Conservation (phyloP, 495 filamentous ascomycete species). For the Penicillium coprophilum region DNA sequence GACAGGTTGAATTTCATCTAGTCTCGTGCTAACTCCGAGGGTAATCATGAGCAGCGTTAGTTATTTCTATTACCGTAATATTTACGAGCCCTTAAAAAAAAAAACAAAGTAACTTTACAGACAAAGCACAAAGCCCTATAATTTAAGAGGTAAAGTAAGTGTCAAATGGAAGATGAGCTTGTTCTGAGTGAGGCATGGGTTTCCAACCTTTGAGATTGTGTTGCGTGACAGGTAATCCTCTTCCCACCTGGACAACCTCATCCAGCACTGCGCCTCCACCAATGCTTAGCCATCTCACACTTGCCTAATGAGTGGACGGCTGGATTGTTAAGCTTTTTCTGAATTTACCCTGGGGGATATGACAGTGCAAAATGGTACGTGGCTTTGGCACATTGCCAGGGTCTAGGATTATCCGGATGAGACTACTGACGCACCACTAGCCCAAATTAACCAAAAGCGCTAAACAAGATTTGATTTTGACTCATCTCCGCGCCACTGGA, state of each 20-base stretch:
- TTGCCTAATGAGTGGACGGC: constrained; percentile 1
- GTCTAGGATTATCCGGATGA: neutral
- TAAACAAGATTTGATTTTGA: constrained; percentile 62
- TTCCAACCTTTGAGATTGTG: neutral
- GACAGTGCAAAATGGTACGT: constrained; percentile 25
- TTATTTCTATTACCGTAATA: neutral
- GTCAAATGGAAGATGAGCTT: neutral
- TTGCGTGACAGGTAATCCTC: neutral
- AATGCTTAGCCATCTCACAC: constrained; percentile 15
- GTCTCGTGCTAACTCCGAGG: neutral
- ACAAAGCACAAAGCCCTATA: neutral
- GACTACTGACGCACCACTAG: constrained; percentile 44
- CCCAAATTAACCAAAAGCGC: constrained; percentile 61
- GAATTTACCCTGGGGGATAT: neutral
- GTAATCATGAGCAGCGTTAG: neutral
- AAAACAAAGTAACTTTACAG: neutral
- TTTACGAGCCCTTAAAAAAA: neutral
- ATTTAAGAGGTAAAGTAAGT: neutral
- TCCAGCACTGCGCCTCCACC: constrained; percentile 10
- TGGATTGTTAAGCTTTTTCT: neutral
- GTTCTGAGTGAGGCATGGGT: neutral
- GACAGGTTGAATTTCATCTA: neutral
- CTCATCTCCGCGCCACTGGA: constrained; percentile 61
- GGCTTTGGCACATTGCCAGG: neutral
- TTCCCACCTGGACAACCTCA: neutral